Evolutionary conservation across 805 yeast genomes (phyloP), one percentile per base, ranked within the genome.

Genomic region (Metschnikowia matae): DNA sequence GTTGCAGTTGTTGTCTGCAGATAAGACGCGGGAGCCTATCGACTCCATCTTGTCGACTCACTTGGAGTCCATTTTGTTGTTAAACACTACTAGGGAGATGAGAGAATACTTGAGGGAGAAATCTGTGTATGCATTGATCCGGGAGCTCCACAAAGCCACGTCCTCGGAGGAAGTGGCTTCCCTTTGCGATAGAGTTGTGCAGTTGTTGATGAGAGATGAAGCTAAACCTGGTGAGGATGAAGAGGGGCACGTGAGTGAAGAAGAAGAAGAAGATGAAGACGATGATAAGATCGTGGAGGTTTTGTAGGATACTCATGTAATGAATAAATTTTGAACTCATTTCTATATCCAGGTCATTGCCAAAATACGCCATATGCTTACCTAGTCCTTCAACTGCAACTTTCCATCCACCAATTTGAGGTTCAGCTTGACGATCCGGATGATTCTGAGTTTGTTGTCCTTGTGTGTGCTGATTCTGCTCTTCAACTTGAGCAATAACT

Each of bases 121-220:
- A 62, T 79, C 92, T 2, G 95, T 89, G 0, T 94, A 94, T 63
- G 87, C 96, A 17, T 65, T 94, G 50, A 75, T 94, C 36, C 84
- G 96, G 63, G 97, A 90, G 70, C 73, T 92, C 48, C 96, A 91
- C 62, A 84, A 85, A 61, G 80, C 63, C 2, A 54, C 61, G n/a
- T 69, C 69, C n/a, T 66, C 63, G 7, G 66, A 62, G 35, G 65
- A 66, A 17, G 76, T 89, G 20, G 74, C 74, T 40, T 95, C 87
- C 40, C 69, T 87, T 40, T 85, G 94, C 70, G 96, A 89, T 59
- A 79, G 94, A 64, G 67, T 87, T 38, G 99, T 91, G 20, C 92
- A 92, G 65, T 80, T 89, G 83, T 75, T 92, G 55, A 87, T 87
- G 94, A 82, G 97, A 74, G 97, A 92, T 62, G 97, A 91, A 31